A percentile compares a stretch with the other conserved stretches of the same genome.
phyloP scores from a whole-genome alignment of 2,329 filamentous ascomycete species.

The Ophiostoma ips region DNA sequence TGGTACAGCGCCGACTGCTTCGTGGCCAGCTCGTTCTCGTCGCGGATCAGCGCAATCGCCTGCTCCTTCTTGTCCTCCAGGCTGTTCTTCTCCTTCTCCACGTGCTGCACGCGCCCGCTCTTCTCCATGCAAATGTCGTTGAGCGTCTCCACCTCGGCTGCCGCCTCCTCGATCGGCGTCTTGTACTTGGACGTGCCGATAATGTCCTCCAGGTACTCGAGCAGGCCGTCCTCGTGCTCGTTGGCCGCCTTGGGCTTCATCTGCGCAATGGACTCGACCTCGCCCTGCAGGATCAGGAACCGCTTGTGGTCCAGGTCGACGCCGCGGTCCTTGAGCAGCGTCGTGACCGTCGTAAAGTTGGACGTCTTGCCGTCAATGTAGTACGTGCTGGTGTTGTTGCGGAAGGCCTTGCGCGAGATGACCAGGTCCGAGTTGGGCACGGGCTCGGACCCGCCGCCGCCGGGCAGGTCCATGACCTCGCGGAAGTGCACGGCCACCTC shows the following conservation, averaged over 20 bases:
- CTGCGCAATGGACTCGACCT: constrained; percentile 96
- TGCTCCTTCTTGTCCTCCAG: constrained; percentile 96
- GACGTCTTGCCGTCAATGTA: constrained; percentile 87
- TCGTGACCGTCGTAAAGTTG: constrained; percentile 84
- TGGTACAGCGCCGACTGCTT: constrained; percentile 92
- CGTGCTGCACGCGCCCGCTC: constrained; percentile 86
- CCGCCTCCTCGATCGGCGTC: constrained; percentile 86
- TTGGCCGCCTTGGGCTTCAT: constrained; percentile 96
- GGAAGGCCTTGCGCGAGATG: constrained; percentile 86
- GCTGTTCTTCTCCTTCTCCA: constrained; percentile 89
- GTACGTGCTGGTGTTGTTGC: constrained; percentile 96
- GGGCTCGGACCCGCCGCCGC: constrained; percentile 60
- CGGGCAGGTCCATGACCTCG: constrained; percentile 78
- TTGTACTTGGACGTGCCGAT: constrained; percentile 99
- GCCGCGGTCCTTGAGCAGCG: constrained; percentile 70
- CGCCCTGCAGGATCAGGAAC: constrained; percentile 91
- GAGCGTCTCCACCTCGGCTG: constrained; percentile 73
- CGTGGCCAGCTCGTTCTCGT: constrained; percentile 81
- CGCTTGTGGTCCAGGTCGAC: constrained; percentile 97
- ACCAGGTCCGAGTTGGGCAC: constrained; percentile 75
- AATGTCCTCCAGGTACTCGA: constrained; percentile 96
- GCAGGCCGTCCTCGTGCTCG: constrained; percentile 88
- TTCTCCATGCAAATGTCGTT: constrained; percentile 96
- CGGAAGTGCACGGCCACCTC: constrained; percentile 96
- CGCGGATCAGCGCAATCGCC: constrained; percentile 72